Evolutionary conservation across 73 alveolate genomes (phyloP).

Genomic region (Breviolum minutum): DNA sequence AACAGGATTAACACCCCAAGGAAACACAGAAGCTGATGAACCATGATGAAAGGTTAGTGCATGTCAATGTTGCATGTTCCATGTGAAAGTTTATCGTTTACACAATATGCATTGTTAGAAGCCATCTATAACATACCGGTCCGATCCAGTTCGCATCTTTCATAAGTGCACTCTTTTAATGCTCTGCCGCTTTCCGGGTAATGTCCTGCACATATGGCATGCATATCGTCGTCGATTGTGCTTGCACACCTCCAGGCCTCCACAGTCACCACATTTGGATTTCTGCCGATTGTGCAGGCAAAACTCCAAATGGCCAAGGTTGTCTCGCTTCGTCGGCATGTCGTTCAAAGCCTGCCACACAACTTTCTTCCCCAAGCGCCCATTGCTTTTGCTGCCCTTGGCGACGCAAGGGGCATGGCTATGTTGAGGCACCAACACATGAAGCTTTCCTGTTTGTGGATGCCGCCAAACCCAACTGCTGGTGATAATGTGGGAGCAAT

Average conservation of each 20-base stretch:
- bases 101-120: no score
- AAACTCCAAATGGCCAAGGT: background rate
- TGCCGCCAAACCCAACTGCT: slow-evolving; percentile 20
- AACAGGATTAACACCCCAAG: no score
- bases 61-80: no score
- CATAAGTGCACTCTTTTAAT: no score
- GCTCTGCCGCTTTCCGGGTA: no score
- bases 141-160: no score
- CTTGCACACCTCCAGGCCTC: background rate
- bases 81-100: no score
- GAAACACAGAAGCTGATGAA: no score
- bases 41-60: no score
- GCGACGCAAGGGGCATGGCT: background rate
- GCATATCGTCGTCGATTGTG: background rate
- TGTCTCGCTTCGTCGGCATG: background rate
- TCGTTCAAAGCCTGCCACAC: background rate
- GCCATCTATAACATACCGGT: no score
- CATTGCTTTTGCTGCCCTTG: background rate
- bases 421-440: background rate
- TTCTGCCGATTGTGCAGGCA: background rate
- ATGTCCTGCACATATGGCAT: background rate
- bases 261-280: background rate
- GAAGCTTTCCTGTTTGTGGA: background rate
- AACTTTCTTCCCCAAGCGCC: background rate
- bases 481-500: background rate